Conservation (phyloP, 1,284 basidiomycete species). For the Ustilago vetiveriae region DNA sequence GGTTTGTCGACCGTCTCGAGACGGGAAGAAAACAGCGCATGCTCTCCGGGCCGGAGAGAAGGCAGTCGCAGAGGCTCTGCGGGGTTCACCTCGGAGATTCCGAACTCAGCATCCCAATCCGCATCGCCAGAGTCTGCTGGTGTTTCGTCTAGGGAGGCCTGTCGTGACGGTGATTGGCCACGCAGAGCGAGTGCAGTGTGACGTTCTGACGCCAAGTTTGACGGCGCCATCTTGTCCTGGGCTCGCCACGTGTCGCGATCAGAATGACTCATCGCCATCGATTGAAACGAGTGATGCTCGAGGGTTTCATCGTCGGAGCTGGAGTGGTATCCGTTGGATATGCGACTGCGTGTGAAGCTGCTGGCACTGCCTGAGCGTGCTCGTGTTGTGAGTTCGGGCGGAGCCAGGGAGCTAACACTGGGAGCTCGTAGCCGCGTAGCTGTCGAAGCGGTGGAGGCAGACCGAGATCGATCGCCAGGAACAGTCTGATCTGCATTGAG, state of each 20-base stretch:
- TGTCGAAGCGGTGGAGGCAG: conserved; percentile 1
- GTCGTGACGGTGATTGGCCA: not conserved
- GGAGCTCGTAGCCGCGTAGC: conserved; percentile 7
- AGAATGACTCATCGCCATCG: not conserved
- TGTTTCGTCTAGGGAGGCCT: not conserved
- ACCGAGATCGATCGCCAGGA: not conserved
- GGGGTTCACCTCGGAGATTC: conserved; percentile 24
- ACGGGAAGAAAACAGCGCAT: not conserved
- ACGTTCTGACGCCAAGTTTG: not conserved
- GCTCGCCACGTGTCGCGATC: not conserved
- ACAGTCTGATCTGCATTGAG: not conserved
- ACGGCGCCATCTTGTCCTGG: not conserved
- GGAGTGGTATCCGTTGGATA: conserved; percentile 20
- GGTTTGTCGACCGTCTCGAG: not conserved
- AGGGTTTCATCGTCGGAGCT: conserved; percentile 20
- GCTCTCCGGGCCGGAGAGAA: conserved; percentile 1
- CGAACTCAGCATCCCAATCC: conserved; percentile 43
- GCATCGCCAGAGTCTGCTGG: conserved; percentile 20
- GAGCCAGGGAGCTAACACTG: conserved; percentile 22
- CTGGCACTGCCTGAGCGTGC: conserved; percentile 31
- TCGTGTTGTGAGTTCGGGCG: conserved; percentile 11
- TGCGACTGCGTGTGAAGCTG: conserved; percentile 46
- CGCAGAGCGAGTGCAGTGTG: too few relatives aligned
- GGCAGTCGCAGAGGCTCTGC: conserved; percentile 28
- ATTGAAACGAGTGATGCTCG: conserved; percentile 1